These are phyloP conservation scores for Scutellaria barbata DNA, from an alignment of 257 asterid genomes.

Conservation along the genomic window DNA sequence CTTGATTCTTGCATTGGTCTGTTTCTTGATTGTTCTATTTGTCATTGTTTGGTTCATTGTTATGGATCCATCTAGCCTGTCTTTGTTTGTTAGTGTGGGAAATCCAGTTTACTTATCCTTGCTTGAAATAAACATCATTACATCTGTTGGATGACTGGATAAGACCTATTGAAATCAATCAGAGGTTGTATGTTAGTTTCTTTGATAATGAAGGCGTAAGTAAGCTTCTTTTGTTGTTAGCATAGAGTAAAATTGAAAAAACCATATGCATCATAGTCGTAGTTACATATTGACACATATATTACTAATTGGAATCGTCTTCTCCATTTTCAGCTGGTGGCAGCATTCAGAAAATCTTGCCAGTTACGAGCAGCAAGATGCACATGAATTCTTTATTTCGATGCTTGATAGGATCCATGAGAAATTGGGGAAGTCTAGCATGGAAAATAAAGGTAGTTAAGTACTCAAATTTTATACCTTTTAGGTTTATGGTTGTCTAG, in stretches of 20 bases:
- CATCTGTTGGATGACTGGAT: not conserved
- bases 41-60: not conserved
- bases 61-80: slow-evolving; percentile 11
- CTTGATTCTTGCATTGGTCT: slow-evolving; percentile 16
- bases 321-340: slow-evolving; percentile 68
- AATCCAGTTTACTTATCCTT: not conserved
- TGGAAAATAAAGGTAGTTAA: slow-evolving; percentile 53
- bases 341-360: slow-evolving; percentile 73
- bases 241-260: not conserved
- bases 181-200: not conserved
- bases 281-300: not conserved
- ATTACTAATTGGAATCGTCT: slow-evolving; percentile 16
- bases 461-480: slow-evolving; percentile 9
- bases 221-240: not conserved
- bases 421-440: slow-evolving; percentile 56
- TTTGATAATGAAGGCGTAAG: not conserved
- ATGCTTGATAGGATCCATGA: slow-evolving; percentile 71
- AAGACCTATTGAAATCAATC: not conserved
- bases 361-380: slow-evolving; percentile 73
- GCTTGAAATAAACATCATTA: not conserved
- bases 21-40: slow-evolving; percentile 19
- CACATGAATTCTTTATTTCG: slow-evolving; percentile 73
- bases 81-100: slow-evolving; percentile 1
- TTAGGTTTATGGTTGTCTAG: not conserved
- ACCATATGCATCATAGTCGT: not conserved